Evolutionary conservation across 208 protist genomes (phyloP), one percentile per base, ranked within the genome.

Genomic region (Trypanosoma cruzi): DNA sequence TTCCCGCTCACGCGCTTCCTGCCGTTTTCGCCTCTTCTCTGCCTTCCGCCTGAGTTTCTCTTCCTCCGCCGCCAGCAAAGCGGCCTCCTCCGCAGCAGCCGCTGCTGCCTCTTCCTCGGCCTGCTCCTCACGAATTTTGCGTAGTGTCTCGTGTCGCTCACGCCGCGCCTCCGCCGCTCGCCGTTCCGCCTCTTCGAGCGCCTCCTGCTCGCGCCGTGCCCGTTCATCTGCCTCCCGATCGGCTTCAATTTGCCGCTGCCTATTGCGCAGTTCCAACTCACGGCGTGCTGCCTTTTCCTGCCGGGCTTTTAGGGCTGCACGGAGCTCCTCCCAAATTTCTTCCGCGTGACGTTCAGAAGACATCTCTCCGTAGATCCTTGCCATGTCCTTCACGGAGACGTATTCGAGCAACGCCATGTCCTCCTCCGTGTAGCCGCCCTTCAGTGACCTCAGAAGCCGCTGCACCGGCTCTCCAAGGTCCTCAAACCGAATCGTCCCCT

Each of bases 391-490:
- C 50, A 94, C 89, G 4, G 86, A 90, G 14, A 94, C 85, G 56
- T 84, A 86, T 67, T 88, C 76, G 5, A 96, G 84, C 54, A 96
- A 77, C 20, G 72, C 84, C 85, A 91, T 90, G 56, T 96, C 89
- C 22, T 90, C 89, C 24, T 89, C 82, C 28, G 75, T 82, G 36
- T 89, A 69, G 24, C 84, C 82, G 24, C 79, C 76, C 58, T 90
- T 86, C 22, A 94, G 64, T 22, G 79, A 81, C 37, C 70, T 83
- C 53, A 96, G 70, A 50, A 95, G 81, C 16, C 82, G 71, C 78
- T 90, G 86, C 48, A 96, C 88, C 20, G 92, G 89, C 77, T 92
- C 87, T 8, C 88, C 92, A 37, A 96, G 77, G 42, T 96, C 89
- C 69, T 93, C 88, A 62, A 92, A 90, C 40, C 87, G 84, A 60